A percentile compares a stretch with the other conserved stretches of the same genome.
Conservation (phyloP, 169 alveolate species). For the Plasmodium reichenowi region DNA sequence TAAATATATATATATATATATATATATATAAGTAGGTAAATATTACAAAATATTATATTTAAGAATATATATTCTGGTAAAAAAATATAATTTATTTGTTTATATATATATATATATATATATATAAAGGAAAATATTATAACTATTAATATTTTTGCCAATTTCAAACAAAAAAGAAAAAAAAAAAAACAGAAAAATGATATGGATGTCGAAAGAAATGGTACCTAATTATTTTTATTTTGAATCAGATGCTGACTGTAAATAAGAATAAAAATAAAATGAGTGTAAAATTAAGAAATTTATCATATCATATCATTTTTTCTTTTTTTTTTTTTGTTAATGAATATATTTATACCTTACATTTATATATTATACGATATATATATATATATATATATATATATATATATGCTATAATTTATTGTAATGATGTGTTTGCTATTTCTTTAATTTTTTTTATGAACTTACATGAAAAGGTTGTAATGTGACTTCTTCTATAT, state of each 20-base stretch:
- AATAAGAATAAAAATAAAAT: not conserved
- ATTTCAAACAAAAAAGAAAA: conserved; percentile 19
- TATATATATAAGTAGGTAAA: too few relatives aligned
- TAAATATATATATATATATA: too few relatives aligned
- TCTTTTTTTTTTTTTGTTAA: not conserved
- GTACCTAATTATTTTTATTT: conserved; percentile 30
- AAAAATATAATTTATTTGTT: not conserved
- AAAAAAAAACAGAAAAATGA: conserved; percentile 9
- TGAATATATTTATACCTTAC: not conserved
- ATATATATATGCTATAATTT: not conserved
- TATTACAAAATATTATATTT: too few relatives aligned
- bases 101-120: not conserved
- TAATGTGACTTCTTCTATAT: conserved; percentile 74
- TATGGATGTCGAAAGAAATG: not conserved
- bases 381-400: not conserved
- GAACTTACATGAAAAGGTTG: conserved; percentile 68
- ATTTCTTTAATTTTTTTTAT: not conserved
- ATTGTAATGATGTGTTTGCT: not conserved
- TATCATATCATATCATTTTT: too few relatives aligned
- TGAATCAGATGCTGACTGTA: conserved; percentile 43
- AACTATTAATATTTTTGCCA: conserved; percentile 6
- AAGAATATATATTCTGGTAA: too few relatives aligned
- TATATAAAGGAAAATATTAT: not conserved
- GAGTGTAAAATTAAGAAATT: too few relatives aligned
- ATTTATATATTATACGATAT: not conserved